phyloP scores from a whole-genome alignment of 805 yeast genomes.

The Pichia manshurica region DNA sequence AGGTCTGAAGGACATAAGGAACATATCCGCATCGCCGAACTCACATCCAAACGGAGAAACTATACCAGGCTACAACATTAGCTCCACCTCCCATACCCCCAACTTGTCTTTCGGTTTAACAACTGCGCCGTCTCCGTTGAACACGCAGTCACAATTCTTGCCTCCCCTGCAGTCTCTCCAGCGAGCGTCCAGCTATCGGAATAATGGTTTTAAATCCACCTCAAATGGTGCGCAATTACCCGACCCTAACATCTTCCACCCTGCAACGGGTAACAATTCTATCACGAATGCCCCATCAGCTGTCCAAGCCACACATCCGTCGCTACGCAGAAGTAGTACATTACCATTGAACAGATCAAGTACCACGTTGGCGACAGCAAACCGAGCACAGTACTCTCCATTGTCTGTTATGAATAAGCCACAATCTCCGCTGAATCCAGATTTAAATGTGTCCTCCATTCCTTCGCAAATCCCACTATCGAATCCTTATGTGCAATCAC shows the following conservation, averaged over 20 bases:
- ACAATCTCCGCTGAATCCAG: not conserved
- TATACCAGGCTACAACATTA: not conserved
- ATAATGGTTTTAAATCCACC: not conserved
- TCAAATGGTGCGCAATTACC: constrained; percentile 4
- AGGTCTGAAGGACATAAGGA: not conserved
- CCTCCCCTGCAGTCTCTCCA: not conserved
- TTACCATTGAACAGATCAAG: not conserved
- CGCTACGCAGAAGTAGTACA: not conserved
- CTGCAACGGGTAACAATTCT: not conserved
- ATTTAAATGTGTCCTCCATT: not conserved
- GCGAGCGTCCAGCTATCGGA: not conserved
- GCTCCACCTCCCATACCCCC: not conserved
- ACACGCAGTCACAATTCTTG: not conserved
- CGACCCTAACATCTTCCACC: constrained; percentile 8
- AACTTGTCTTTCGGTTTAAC: not conserved
- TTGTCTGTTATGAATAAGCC: not conserved
- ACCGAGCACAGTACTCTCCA: not conserved
- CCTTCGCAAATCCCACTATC: not conserved
- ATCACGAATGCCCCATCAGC: not conserved
- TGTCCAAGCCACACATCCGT: too few species aligned
- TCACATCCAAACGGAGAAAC: not conserved
- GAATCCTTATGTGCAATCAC: not conserved
- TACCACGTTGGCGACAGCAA: not conserved
- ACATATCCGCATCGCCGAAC: not conserved
- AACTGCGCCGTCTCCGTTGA: not conserved